A percentile compares a stretch with the other conserved stretches of the same genome.
Evolutionary conservation across 371 early-diverging fungal species (phyloP).

Genomic region (Dichotomocladium elegans): DNA sequence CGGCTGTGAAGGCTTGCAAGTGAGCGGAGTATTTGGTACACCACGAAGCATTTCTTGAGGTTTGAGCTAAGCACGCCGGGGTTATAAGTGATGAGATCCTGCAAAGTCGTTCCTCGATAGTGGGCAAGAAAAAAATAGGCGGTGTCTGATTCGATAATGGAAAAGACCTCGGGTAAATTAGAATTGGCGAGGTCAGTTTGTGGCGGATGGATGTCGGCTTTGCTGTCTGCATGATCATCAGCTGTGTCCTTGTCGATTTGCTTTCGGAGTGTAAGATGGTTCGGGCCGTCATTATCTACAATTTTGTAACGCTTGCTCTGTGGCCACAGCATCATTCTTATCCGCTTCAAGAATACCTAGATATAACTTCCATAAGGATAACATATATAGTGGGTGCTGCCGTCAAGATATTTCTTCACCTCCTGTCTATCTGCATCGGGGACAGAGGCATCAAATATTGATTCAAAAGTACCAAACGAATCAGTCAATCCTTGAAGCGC

Average conservation of each 20-base stretch:
- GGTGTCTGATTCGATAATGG: constrained; percentile 52
- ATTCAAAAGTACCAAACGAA: constrained; percentile 4
- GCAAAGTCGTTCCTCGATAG: constrained; percentile 56
- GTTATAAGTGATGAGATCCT: constrained; percentile 60
- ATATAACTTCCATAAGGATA: not conserved
- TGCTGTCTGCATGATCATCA: not conserved
- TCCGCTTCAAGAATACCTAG: constrained; percentile 31
- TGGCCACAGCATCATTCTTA: constrained; percentile 40
- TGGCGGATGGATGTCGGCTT: not conserved
- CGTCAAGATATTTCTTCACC: not conserved
- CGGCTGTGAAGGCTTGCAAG: constrained; percentile 50
- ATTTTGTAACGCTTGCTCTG: constrained; percentile 32
- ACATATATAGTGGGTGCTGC: not conserved
- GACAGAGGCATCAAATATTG: constrained; percentile 1
- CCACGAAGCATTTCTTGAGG: constrained; percentile 57
- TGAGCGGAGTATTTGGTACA: constrained; percentile 53
- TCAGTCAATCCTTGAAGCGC: constrained; percentile 1
- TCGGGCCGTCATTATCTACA: constrained; percentile 3
- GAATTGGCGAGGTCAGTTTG: constrained; percentile 29
- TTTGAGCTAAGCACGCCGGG: constrained; percentile 60
- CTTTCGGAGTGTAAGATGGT: constrained; percentile 19
- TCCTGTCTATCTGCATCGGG: constrained; percentile 1
- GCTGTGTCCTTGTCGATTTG: not conserved
- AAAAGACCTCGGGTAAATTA: constrained; percentile 56
- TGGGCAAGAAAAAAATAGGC: constrained; percentile 57